These are phyloP conservation scores for Strigomonas culicis DNA, from an alignment of 208 protist species.

Conservation along the genomic window DNA sequence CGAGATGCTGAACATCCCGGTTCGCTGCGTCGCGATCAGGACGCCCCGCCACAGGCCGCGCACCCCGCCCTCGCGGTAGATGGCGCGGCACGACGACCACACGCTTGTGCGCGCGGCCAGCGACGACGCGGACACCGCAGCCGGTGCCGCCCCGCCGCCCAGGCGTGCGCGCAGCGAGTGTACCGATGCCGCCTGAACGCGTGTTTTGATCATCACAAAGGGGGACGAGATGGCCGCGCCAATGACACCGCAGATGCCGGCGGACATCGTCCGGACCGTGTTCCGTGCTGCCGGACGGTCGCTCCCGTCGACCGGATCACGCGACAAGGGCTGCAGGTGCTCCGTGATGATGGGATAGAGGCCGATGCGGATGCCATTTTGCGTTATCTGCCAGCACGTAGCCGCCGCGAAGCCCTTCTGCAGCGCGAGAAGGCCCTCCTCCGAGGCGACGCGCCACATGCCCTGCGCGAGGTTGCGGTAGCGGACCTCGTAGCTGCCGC, in stretches of 20 bases:
- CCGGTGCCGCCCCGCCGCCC: too few relatives aligned
- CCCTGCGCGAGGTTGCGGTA: constrained; percentile 53
- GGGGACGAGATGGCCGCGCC: constrained; percentile 49
- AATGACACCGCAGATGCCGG: constrained; percentile 32
- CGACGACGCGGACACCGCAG: background rate
- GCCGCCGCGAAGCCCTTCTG: constrained; percentile 48
- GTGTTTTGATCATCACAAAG: constrained; percentile 69
- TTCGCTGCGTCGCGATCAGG: constrained; percentile 17
- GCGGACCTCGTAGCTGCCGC: constrained; percentile 37
- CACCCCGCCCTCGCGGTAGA: constrained; percentile 20
- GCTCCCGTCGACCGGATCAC: constrained; percentile 18
- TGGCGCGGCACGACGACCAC: constrained; percentile 8
- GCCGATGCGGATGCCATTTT: constrained; percentile 66
- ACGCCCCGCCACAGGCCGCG: constrained; percentile 27
- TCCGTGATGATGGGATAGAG: constrained; percentile 41
- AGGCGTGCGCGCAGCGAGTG: constrained; percentile 1
- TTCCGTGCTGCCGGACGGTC: constrained; percentile 7
- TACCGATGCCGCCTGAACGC: constrained; percentile 47
- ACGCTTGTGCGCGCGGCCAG: constrained; percentile 12
- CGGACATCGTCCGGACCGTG: background rate
- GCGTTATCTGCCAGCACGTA: constrained; percentile 48
- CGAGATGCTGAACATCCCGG: constrained; percentile 15
- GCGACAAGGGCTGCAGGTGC: constrained; percentile 14
- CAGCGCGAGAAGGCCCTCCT: constrained; percentile 50
- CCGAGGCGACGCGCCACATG: constrained; percentile 30